These are phyloP conservation scores for Fusarium drepaniforme DNA, from an alignment of 2,329 filamentous ascomycete genomes.

Conservation along the genomic window DNA sequence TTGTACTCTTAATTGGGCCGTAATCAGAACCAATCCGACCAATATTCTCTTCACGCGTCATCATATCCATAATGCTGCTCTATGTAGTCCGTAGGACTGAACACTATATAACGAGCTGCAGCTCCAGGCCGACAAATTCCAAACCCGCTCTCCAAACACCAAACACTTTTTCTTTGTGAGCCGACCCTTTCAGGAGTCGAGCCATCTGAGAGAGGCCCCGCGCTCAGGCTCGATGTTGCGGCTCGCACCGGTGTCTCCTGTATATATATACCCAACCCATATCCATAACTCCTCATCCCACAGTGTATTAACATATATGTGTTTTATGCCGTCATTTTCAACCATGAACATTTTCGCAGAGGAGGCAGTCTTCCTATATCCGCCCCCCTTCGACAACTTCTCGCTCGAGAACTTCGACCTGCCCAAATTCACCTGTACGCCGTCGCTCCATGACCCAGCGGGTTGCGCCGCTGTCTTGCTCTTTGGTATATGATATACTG, in stretches of 20 bases:
- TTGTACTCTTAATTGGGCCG: not conserved
- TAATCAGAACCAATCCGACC: not conserved
- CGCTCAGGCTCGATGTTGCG: conserved; percentile 1
- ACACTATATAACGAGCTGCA: conserved; percentile 13
- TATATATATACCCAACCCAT: conserved; percentile 32
- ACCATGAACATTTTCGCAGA: conserved; percentile 12
- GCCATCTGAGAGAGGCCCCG: not conserved
- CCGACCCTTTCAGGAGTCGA: conserved; percentile 3
- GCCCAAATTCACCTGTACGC: conserved; percentile 73
- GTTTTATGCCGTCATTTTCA: conserved; percentile 11
- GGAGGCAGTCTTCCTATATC: conserved; percentile 50
- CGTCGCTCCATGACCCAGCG: conserved; percentile 79
- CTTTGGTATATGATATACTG: conserved; percentile 77
- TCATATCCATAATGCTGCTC: conserved; percentile 11
- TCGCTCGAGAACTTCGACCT: conserved; percentile 73
- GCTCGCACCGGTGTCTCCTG: conserved; percentile 21
- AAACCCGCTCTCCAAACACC: conserved; percentile 25
- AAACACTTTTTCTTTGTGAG: conserved; percentile 26
- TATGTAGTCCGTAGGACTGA: conserved; percentile 1
- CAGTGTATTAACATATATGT: conserved; percentile 20
- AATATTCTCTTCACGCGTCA: not conserved
- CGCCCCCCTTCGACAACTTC: conserved; percentile 71
- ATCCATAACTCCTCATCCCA: conserved; percentile 29
- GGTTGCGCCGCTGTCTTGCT: conserved; percentile 69
- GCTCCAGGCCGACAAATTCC: conserved; percentile 5